These are phyloP conservation scores for Malus hybrid DNA, from an alignment of 331 rosid genomes.

Conservation along the genomic window DNA sequence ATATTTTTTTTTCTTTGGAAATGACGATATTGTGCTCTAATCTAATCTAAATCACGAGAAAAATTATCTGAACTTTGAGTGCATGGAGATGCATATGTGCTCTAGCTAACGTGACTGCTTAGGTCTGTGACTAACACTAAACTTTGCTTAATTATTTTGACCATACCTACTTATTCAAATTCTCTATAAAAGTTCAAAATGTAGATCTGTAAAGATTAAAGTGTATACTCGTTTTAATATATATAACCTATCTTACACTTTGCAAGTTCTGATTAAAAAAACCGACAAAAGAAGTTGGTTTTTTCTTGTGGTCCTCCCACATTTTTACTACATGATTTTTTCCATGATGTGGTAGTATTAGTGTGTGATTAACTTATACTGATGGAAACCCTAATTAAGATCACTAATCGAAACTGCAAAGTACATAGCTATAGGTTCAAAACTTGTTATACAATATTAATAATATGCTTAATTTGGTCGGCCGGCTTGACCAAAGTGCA, in stretches of 20 bases:
- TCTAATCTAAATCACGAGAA: too few relatives aligned
- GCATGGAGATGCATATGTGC: too few relatives aligned
- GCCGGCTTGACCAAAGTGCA: slow-evolving; percentile 45
- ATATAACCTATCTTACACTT: too few relatives aligned
- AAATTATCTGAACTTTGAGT: too few relatives aligned
- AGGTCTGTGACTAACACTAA: too few relatives aligned
- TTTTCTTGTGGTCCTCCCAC: background rate
- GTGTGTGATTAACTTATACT: background rate
- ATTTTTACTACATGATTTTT: background rate
- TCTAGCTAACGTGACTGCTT: too few relatives aligned
- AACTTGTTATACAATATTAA: too few relatives aligned
- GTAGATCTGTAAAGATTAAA: background rate
- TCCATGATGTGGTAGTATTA: background rate
- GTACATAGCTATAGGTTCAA: too few relatives aligned
- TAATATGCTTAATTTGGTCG: background rate
- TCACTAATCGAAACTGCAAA: background rate
- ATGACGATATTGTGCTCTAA: too few relatives aligned
- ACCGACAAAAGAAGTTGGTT: background rate
- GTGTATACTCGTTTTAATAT: background rate
- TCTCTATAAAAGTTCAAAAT: background rate
- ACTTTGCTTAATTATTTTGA: background rate
- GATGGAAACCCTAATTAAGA: background rate
- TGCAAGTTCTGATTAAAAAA: background rate
- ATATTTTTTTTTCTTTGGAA: too few relatives aligned
- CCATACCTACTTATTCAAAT: background rate